phyloP scores from a whole-genome alignment of 164 flowering plant genomes.

The Vitis amurensis region DNA sequence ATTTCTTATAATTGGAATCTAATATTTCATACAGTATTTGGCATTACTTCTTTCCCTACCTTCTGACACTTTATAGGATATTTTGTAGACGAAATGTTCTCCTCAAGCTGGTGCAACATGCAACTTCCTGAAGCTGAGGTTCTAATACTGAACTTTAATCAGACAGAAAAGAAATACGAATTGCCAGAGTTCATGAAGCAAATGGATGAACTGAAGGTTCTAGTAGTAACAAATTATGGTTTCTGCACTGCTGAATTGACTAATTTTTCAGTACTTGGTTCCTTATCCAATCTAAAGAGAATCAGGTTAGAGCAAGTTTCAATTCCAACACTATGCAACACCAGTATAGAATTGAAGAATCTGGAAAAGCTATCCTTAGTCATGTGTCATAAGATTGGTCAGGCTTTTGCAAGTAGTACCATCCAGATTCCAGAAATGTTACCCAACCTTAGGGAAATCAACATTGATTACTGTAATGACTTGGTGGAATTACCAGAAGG shows the following conservation, averaged over 20 bases:
- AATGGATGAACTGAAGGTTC: conserved; percentile 26
- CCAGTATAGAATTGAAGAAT: conserved; percentile 12
- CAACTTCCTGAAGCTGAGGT: conserved; percentile 21
- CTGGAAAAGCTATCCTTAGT: conserved; percentile 38
- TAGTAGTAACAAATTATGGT: conserved; percentile 26
- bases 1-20: no score
- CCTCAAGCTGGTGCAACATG: conserved; percentile 23
- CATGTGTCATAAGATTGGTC: conserved; percentile 28
- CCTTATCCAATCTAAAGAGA: conserved; percentile 23
- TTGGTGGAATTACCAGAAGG: conserved; percentile 31
- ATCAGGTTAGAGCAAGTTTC: conserved; percentile 34
- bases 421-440: conserved; percentile 14
- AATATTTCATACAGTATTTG: no score
- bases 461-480: conserved; percentile 41
- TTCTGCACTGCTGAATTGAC: conserved; percentile 15
- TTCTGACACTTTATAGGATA: background rate
- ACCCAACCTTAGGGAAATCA: conserved; percentile 40
- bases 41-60: no score
- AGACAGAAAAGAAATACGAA: conserved; percentile 10
- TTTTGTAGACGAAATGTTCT: conserved; percentile 23
- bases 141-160: conserved; percentile 21
- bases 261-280: conserved; percentile 20
- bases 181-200: conserved; percentile 25
- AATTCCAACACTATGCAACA: conserved; percentile 13
- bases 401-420: conserved; percentile 15